Percentiles rank a stretch among this genome's conserved stretches.
Evolutionary conservation across 805 yeast genomes (phyloP).

Genomic region (Candida manassasensis): DNA sequence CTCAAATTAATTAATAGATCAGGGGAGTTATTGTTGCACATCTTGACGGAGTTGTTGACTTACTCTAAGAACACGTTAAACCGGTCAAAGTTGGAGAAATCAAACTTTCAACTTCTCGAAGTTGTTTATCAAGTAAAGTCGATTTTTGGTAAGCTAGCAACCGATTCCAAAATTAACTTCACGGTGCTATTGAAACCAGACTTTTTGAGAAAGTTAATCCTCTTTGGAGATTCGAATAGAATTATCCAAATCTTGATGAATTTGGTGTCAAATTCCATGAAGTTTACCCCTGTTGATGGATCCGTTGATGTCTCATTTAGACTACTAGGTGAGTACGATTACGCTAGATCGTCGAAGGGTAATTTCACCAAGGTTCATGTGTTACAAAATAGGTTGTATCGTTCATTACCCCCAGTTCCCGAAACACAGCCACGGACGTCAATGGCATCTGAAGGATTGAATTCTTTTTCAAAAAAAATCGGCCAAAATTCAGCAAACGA

Average conservation of each 20-base stretch:
- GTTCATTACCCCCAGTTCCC: conserved; percentile 5
- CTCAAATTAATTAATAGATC: conserved; percentile 81
- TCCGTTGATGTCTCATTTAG: conserved; percentile 60
- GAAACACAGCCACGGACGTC: too few relatives aligned
- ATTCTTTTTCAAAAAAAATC: not conserved
- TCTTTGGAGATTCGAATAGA: conserved; percentile 86
- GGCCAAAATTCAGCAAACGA: not conserved
- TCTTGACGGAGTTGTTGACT: conserved; percentile 84
- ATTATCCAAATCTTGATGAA: conserved; percentile 91
- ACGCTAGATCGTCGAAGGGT: conserved; percentile 33
- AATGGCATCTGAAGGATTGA: not conserved
- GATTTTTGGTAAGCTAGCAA: conserved; percentile 76
- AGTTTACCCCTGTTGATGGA: conserved; percentile 90
- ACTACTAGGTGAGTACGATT: conserved; percentile 70
- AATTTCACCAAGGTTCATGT: conserved; percentile 46
- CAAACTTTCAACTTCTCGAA: conserved; percentile 74
- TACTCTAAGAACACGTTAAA: conserved; percentile 90
- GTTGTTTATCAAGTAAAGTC: conserved; percentile 81
- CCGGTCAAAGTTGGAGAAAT: conserved; percentile 74
- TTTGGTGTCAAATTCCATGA: conserved; percentile 81
- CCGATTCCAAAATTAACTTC: conserved; percentile 69
- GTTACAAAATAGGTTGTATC: conserved; percentile 13
- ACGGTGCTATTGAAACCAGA: conserved; percentile 61
- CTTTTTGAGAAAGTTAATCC: conserved; percentile 53
- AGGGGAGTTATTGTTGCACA: conserved; percentile 85